Percentiles rank a stretch among this genome's conserved stretches.
phyloP scores from a whole-genome alignment of 2,329 filamentous ascomycete species.

The Phoma herbarum region DNA sequence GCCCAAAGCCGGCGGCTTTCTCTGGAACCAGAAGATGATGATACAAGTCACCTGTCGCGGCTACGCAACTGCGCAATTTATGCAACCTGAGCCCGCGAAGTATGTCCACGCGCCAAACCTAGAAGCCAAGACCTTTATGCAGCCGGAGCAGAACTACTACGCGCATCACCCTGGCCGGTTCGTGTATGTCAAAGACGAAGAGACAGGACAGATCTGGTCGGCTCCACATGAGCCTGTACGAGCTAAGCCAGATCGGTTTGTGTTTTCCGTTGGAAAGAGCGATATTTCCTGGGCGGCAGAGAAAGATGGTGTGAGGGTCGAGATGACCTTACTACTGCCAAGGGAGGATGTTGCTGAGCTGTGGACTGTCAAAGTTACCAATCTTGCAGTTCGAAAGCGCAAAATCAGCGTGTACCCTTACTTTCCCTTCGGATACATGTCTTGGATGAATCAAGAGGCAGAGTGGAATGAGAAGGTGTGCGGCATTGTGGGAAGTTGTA shows the following conservation, averaged over 20 bases:
- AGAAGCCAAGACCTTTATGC: conserved; percentile 68
- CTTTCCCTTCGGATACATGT: conserved; percentile 68
- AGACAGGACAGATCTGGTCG: conserved; percentile 61
- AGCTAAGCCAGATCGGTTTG: conserved; percentile 57
- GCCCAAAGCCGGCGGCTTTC: conserved; percentile 64
- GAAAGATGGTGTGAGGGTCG: conserved; percentile 60
- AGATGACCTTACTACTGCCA: conserved; percentile 62
- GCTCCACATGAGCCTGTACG: conserved; percentile 66
- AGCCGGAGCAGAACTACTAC: conserved; percentile 68
- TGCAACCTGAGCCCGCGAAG: conserved; percentile 69
- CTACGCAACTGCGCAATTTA: conserved; percentile 67
- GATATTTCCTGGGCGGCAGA: conserved; percentile 65
- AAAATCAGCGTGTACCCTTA: conserved; percentile 64
- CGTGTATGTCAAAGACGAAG: conserved; percentile 67
- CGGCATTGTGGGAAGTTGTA: conserved; percentile 62
- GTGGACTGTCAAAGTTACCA: conserved; percentile 64
- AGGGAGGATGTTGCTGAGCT: conserved; percentile 65
- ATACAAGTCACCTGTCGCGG: conserved; percentile 67
- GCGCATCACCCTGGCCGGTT: conserved; percentile 67
- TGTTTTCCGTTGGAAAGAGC: conserved; percentile 65
- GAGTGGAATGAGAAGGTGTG: conserved; percentile 60
- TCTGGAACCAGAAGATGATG: conserved; percentile 71
- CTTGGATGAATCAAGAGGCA: conserved; percentile 69
- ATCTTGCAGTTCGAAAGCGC: conserved; percentile 57
- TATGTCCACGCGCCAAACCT: conserved; percentile 67